A percentile compares a stretch with the other conserved stretches of the same genome.
Evolutionary conservation across 768 basidiomycete genomes (phyloP).

Genomic region (Lactarius trivialis): DNA sequence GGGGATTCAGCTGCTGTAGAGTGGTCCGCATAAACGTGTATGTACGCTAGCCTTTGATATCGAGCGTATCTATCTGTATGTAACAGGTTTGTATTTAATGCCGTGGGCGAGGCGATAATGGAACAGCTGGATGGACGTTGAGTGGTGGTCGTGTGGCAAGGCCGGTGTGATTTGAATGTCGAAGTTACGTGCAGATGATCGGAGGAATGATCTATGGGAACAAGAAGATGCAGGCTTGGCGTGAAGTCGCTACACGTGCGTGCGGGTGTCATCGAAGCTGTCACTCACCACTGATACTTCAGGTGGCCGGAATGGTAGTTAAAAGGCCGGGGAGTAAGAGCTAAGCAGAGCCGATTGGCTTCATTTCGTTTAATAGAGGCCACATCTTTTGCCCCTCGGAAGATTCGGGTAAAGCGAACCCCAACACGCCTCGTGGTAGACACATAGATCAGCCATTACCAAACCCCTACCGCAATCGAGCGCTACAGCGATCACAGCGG

Average conservation of each 20-base stretch:
- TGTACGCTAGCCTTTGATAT: slow-evolving; percentile 17
- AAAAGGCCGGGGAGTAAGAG: background rate
- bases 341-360: background rate
- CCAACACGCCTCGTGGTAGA: slow-evolving; percentile 7
- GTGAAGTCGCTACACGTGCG: background rate
- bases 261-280: background rate
- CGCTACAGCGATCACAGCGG: background rate
- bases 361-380: background rate
- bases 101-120: slow-evolving; percentile 10
- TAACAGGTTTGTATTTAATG: slow-evolving; percentile 16
- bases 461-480: background rate
- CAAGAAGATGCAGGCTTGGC: background rate
- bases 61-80: slow-evolving; percentile 20
- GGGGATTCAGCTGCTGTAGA: slow-evolving; percentile 5
- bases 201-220: slow-evolving; percentile 11
- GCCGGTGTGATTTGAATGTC: background rate
- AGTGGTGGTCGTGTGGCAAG: slow-evolving; percentile 11
- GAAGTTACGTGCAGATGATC: slow-evolving; percentile 10
- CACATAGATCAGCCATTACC: background rate
- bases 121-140: background rate
- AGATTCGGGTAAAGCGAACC: background rate
- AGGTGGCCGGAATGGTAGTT: background rate
- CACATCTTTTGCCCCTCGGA: background rate
- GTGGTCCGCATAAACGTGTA: slow-evolving; percentile 3
- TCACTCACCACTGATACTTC: background rate